Conservation (phyloP, 169 alveolate genomes). For the Plasmodium falciparum region DNA sequence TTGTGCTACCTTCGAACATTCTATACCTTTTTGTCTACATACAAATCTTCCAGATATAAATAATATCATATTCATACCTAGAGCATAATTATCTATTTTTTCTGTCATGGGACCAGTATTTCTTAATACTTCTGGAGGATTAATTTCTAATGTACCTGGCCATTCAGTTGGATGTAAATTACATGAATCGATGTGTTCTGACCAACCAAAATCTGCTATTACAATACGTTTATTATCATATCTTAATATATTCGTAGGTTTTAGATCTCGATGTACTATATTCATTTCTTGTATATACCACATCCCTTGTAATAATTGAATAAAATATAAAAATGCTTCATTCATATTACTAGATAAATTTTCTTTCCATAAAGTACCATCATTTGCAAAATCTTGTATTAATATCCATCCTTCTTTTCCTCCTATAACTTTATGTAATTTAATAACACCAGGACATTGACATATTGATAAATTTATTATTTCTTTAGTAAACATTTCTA, state of each 20-base stretch:
- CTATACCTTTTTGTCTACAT: conserved; percentile 88
- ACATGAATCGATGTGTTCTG: conserved; percentile 82
- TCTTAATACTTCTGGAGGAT: conserved; percentile 88
- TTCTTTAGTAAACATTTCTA: conserved; percentile 86
- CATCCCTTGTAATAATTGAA: conserved; percentile 87
- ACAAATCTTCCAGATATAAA: conserved; percentile 88
- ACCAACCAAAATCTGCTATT: conserved; percentile 90
- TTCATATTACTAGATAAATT: conserved; percentile 80
- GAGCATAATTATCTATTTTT: conserved; percentile 87
- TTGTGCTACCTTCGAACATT: conserved; percentile 87
- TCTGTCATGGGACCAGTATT: conserved; percentile 88
- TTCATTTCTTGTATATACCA: conserved; percentile 84
- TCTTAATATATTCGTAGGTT: conserved; percentile 87
- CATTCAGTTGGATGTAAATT: conserved; percentile 84
- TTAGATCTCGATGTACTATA: conserved; percentile 85
- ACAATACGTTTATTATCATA: conserved; percentile 79
- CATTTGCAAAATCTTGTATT: conserved; percentile 87
- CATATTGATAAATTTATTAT: conserved; percentile 84
- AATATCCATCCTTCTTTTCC: conserved; percentile 88
- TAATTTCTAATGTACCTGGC: conserved; percentile 91
- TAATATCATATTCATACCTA: conserved; percentile 86
- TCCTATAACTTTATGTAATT: conserved; percentile 84
- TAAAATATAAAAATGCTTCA: conserved; percentile 86
- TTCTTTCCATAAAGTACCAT: conserved; percentile 88
- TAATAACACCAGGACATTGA: conserved; percentile 90